A percentile compares a stretch with the other conserved stretches of the same genome.
Conservation (phyloP, 2,329 filamentous ascomycete genomes). For the Colletotrichum gigasporum region DNA sequence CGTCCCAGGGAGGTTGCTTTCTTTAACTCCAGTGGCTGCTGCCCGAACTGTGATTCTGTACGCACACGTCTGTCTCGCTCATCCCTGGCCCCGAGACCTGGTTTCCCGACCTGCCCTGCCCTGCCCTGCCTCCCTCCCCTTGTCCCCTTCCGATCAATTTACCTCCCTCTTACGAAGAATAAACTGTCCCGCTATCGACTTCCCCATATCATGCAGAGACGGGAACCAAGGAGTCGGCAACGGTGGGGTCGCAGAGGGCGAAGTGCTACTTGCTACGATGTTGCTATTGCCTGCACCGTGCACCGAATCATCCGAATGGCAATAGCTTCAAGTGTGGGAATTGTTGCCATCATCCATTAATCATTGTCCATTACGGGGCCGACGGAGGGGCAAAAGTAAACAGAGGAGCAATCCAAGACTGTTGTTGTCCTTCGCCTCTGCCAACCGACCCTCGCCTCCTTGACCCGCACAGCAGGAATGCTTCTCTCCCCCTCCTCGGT, state of each 20-base stretch:
- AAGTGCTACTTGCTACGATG: background rate
- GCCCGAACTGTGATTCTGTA: conserved; percentile 18
- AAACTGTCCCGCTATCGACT: conserved; percentile 25
- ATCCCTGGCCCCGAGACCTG: conserved; percentile 24
- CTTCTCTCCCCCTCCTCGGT: conserved; percentile 10
- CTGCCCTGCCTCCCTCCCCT: conserved; percentile 22
- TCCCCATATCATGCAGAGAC: conserved; percentile 5
- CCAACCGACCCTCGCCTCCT: conserved; percentile 1
- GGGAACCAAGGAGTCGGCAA: conserved; percentile 21
- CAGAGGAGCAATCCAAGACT: background rate
- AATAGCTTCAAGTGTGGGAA: conserved; percentile 22
- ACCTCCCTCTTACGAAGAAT: conserved; percentile 10
- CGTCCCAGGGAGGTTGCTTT: background rate
- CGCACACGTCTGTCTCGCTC: conserved; percentile 22
- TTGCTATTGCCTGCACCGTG: conserved; percentile 6
- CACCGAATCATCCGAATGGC: conserved; percentile 1
- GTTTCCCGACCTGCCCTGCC: background rate
- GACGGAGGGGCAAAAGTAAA: background rate
- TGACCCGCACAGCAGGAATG: conserved; percentile 25
- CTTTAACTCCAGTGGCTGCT: conserved; percentile 12
- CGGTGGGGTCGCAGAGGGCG: conserved; percentile 20
- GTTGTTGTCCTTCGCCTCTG: background rate
- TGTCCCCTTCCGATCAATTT: conserved; percentile 22
- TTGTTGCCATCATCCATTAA: background rate
- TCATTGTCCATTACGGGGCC: background rate